Evolutionary conservation across 1,284 basidiomycete species (phyloP).

Genomic region (Ceratobasidium papillatum): DNA sequence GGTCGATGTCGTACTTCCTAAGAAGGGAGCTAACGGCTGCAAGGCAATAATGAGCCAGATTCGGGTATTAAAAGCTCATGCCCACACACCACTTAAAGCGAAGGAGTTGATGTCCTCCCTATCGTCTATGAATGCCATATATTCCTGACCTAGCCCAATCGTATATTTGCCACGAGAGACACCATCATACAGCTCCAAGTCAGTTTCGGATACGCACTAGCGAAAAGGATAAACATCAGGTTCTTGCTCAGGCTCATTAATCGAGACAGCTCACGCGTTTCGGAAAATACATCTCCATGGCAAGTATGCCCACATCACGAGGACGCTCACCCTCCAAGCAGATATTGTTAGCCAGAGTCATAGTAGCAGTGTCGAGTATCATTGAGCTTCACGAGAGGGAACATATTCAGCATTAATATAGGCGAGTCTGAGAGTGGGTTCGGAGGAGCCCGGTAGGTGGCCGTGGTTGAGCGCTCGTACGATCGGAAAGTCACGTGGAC

Average conservation of each 20-base stretch:
- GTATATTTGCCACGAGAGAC: slow-evolving; percentile 98
- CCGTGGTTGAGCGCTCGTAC: slow-evolving; percentile 20
- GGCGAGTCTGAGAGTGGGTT: background rate
- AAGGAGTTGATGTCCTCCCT: slow-evolving; percentile 99
- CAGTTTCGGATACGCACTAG: slow-evolving; percentile 93
- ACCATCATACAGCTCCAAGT: slow-evolving; percentile 94
- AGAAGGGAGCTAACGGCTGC: slow-evolving; percentile 86
- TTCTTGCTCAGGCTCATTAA: background rate
- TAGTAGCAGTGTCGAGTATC: background rate
- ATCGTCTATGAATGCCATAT: slow-evolving; percentile 97
- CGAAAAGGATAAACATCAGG: slow-evolving; percentile 39
- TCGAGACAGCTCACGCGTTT: slow-evolving; percentile 65
- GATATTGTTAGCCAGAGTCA: background rate
- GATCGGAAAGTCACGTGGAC: slow-evolving; percentile 21
- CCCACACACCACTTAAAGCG: slow-evolving; percentile 81
- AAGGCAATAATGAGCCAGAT: background rate
- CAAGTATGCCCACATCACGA: slow-evolving; percentile 90
- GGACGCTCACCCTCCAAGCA: slow-evolving; percentile 62
- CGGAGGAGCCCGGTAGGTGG: slow-evolving; percentile 15
- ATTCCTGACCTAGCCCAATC: slow-evolving; percentile 96
- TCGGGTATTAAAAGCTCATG: no score
- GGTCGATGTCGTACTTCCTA: slow-evolving; percentile 96
- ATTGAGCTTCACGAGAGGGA: background rate
- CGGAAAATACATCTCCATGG: slow-evolving; percentile 93
- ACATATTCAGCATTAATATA: background rate